Base-by-base conservation (phyloP, 2,329 filamentous ascomycete genomes). In the Colletotrichum sp. region DNA sequence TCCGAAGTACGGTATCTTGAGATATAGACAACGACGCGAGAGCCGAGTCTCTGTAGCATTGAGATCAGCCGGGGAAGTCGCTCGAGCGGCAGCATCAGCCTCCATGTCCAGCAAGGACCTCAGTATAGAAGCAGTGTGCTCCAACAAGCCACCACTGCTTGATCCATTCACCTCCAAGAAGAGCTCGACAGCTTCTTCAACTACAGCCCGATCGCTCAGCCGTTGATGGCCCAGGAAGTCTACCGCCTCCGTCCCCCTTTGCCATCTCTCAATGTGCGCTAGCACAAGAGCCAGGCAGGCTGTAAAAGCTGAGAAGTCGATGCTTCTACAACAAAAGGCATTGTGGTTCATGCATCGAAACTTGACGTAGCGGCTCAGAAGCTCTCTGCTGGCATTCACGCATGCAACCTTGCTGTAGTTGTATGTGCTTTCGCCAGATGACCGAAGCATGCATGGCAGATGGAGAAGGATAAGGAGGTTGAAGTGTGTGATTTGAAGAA, bases 181-280 rank as follows among this genome's bases (percentile, higher is more conserved):
- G 11, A 78, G 81, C 34, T 83, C 80, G 5, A 84, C 79, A 4
- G 79, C 79, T 25, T 83, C 79, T 27, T 86, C 84, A 7, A 88
- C 79, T 75, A 84, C 81, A 1, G 80, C 85, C 8, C 85, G 82
- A 76, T 88, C 86, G 63, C 82, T 79, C 2, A 80, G 72, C 6
- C 81, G 80, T 71, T 87, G 86, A 74, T 87, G 84, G 8, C 80
- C 81, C 0, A 87, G 80, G 19, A 84, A 74, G 73, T 84, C 82
- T 25, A 78, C 78, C 6, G 64, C 64, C 5, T 73, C 63, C 3
- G 32, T 8, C 1, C 25, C 25, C 25, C 15, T 6, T 36, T 4
- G 27, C 36, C 28, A 39, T 64, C 30, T 75, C 71, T 83, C 81
- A 13, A 86, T 75, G 63, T 86, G 83, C 13, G 83, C 83, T 9